Evolutionary conservation across 306 rosid genomes (phyloP), one percentile per base, ranked within the genome.

Genomic region (Oemleria cerasiformis): DNA sequence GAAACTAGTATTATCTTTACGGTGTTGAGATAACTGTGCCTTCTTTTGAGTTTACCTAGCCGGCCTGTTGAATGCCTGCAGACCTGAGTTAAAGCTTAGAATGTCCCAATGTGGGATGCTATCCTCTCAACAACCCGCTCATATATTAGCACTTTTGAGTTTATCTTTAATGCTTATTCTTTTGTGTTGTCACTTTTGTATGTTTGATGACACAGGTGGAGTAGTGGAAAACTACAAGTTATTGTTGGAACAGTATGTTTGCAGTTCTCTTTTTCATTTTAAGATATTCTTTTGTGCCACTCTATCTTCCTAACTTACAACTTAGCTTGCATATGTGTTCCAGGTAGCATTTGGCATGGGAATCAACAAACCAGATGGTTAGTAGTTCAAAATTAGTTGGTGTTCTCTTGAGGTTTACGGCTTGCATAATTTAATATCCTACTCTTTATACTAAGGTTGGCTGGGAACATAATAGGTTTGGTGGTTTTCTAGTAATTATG

Each of bases 321-420:
- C 30, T 41, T 67, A 48, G 44, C 48, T 64, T 72, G 67, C 59
- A 58, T 77, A 72, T 76, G 42, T 60, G 45, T 84, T 92, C 74
- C 84, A 93, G 98, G 97, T 93, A 49, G 98, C 98, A 65, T 93
- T 93, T 83, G 98, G 98, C 65, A 93, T 91, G 98, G 98, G 98
- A 83, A 93, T 93, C 88, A 93, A 93, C 82, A 93, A 93, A 80
- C 98, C 97, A 60, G 98, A 93, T 83, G 98, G 96, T 93, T 82
- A 86, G 98, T 86, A 63, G 73, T 68, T 74, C 43, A 48, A 21
- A 40, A 71, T 0, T 48, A 10, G 19, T 23, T 5, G 45, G 73
- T 66, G 67, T 44, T 13, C 53, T 39, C 63, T 76, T 25, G 39
- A 19, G 66, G 20, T 68, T 11, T 53, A n/a, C 42, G 38, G 25